These are phyloP conservation scores for Haplosporangium gracile DNA, from an alignment of 192 early-diverging fungal genomes.

Conservation along the genomic window DNA sequence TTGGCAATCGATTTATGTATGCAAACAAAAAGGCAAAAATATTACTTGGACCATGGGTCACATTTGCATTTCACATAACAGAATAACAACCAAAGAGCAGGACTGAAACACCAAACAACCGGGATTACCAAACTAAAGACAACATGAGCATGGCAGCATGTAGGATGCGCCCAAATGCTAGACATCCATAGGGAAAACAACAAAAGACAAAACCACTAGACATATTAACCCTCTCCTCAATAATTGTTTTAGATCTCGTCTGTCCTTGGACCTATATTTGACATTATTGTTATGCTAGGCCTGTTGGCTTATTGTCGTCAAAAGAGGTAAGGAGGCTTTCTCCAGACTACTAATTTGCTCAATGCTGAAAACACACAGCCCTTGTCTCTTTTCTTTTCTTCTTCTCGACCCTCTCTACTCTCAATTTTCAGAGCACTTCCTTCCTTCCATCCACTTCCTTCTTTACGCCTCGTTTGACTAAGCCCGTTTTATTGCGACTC, in stretches of 20 bases:
- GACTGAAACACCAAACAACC: not conserved
- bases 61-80: not conserved
- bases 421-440: not conserved
- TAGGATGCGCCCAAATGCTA: not conserved
- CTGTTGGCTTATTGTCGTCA: conserved; percentile 45
- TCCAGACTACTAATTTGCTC: too few species aligned
- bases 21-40: not conserved
- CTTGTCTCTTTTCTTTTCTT: not conserved
- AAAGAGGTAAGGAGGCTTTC: conserved; percentile 32
- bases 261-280: conserved; percentile 45
- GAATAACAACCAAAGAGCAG: not conserved
- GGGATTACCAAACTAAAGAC: not conserved
- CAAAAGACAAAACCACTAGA: not conserved
- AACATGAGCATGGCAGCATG: not conserved
- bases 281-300: conserved; percentile 52
- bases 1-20: not conserved
- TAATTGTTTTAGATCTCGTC: conserved; percentile 39
- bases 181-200: not conserved
- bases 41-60: too few species aligned
- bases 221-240: not conserved
- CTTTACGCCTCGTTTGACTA: not conserved
- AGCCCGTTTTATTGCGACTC: not conserved
- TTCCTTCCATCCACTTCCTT: not conserved
- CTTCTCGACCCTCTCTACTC: not conserved
- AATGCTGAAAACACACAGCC: not conserved